Evolutionary conservation across 1,284 basidiomycete genomes (phyloP), one percentile per base, ranked within the genome.

Genomic region (Ustilago trichophora): DNA sequence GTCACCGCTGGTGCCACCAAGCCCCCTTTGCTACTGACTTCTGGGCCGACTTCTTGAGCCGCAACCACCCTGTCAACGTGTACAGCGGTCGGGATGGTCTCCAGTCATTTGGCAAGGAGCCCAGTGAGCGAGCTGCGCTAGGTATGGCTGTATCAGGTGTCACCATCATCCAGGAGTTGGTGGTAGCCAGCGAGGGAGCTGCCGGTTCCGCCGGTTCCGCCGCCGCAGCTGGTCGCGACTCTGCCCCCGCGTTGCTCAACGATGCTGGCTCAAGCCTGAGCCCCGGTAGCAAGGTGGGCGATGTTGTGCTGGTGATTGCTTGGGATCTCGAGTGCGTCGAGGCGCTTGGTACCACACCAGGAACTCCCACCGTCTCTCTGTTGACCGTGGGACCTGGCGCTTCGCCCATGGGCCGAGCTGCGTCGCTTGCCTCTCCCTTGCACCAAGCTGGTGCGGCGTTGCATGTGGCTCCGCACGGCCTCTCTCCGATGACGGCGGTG

Each of bases 281-380:
- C 38, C 73, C 77, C 1, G 82, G 82, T 1, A 78, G 72, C 62
- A 72, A 71, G 35, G 45, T 80, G 4, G 82, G 82, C 27, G 78
- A 83, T 37, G 81, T 83, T 16, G 76, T 83, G 5, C 75, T 83
- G 31, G 81, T 83, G 40, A 72, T 82, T 21, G 70, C 78, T 8
- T 83, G 81, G 80, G 82, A 83, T 34, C 60, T 82, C 33, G 80
- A 81, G 50, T 80, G 79, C 37, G 71, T 78, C 25, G 79, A 80
- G 63, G 48, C 71, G 10, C 60, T 74, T 12, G 72, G 58, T 25
- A 63, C 66, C 37, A 70, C 56, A 34, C 74, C 77, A 2, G 77
- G 77, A 31, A 55, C 48, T 3, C 76, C 78, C 8, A 64, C 60
- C n/a, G 75, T 80, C 24, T 78, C 76, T 9, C 35, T 77, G 5